phyloP scores from a whole-genome alignment of 2,329 filamentous ascomycete genomes.

The Epichloe uncinata region DNA sequence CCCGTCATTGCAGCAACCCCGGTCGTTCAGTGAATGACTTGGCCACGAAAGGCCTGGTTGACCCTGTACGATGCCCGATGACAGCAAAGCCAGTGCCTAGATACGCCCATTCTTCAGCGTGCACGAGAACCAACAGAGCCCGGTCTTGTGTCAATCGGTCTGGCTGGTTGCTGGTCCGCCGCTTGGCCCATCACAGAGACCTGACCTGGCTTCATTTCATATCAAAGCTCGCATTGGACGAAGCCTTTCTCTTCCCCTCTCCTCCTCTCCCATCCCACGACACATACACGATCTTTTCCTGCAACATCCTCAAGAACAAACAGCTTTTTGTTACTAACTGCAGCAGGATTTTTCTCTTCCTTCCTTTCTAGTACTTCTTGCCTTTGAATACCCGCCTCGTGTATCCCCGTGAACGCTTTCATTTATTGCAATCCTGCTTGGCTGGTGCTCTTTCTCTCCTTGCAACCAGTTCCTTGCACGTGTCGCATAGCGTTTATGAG shows the following conservation, averaged over 20 bases:
- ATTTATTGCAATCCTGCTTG: too few relatives aligned
- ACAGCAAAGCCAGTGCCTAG: background rate
- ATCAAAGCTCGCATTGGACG: background rate
- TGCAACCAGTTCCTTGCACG: background rate
- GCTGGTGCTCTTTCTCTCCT: background rate
- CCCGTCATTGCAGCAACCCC: conserved; percentile 9
- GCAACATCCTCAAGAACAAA: conserved; percentile 5
- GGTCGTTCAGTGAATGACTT: background rate
- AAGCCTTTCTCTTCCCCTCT: background rate
- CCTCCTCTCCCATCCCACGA: background rate
- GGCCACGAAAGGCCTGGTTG: background rate
- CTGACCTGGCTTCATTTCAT: background rate
- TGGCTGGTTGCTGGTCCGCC: background rate
- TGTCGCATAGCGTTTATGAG: conserved; percentile 14
- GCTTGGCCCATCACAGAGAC: background rate
- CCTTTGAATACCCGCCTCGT: background rate
- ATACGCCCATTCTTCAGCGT: background rate
- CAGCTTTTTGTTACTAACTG: conserved; percentile 17
- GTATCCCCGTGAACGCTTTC: too few relatives aligned
- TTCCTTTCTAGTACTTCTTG: conserved; percentile 2
- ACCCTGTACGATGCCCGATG: background rate
- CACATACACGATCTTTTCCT: background rate
- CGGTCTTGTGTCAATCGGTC: background rate
- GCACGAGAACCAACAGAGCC: background rate
- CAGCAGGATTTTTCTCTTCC: conserved; percentile 15